Base-by-base conservation (phyloP, 179 eudicot species). In the Beta corolliflora region DNA sequence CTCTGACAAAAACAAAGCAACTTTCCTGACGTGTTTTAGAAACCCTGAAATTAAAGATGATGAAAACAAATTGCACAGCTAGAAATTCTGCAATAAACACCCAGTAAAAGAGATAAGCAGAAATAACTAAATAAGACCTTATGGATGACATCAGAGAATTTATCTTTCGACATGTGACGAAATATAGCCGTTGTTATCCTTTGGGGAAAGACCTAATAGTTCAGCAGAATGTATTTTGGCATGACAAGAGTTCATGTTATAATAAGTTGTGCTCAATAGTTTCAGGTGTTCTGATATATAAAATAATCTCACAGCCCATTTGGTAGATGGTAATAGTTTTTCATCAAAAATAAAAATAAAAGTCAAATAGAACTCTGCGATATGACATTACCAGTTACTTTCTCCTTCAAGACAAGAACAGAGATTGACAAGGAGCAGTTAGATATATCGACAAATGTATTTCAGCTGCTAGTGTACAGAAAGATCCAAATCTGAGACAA, bases 391-490 rank as follows among this genome's bases (percentile, higher is more conserved):
- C 2, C 25, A 44, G 23, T 69, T 72, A 72, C 18, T 72, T 52
- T 23, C 56, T 11, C 44, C 76, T 72, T 5, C 31, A 72, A 1
- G 25, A 52, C 60, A 52, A 29, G 16, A 75, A 75, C 36, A 36
- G 8, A 56, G 45, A 16, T 14, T n/a, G 66, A 23, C 64, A 59
- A 36, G 18, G 15, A 73, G 9, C 53, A 44, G 52, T 69, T 1
- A 18, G 16, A 29, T 14, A 12, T 9, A 64, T 64, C 4, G 44
- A 64, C 44, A 16, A 41, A 69, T 69, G 70, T 36, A 16, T 69
- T 45, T 41, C 23, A 67, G 53, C 77, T 77, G n/a, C 72, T 25
- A 71, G 77, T 16, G 8, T 59, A 23, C 77, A 23, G 44, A 82
- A 79, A 16, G 56, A 36, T 23, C 56, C 36, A 36, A 25, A 56